Conservation (phyloP, 805 yeast genomes). For the Dipodascus albidus region DNA sequence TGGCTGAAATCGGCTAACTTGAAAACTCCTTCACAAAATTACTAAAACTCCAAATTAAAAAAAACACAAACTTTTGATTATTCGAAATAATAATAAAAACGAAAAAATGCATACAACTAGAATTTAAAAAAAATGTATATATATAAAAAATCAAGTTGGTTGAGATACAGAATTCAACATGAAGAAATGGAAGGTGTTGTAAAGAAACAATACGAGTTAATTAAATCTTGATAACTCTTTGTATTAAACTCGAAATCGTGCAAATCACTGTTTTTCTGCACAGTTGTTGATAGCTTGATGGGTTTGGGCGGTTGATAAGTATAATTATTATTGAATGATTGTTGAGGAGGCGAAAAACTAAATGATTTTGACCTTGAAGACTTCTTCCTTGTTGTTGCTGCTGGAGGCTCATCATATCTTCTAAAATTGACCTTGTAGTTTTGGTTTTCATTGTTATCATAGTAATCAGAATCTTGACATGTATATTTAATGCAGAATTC, state of each 20-base stretch:
- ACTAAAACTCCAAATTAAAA: neutral
- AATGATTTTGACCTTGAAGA: constrained; percentile 15
- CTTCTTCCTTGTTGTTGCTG: constrained; percentile 10
- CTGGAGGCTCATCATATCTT: constrained; percentile 9
- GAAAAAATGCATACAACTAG: neutral
- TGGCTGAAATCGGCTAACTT: too few species aligned
- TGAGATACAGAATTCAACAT: neutral
- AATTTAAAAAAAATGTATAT: constrained; percentile 1
- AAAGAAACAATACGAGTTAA: constrained; percentile 30
- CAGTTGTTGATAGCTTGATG: constrained; percentile 1
- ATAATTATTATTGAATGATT: constrained; percentile 4
- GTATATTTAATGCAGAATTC: constrained; percentile 49
- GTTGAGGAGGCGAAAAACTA: constrained; percentile 11
- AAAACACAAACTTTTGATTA: neutral
- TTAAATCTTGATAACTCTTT: constrained; percentile 25
- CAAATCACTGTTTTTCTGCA: neutral
- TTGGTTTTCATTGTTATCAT: constrained; percentile 62
- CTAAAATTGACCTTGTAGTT: constrained; percentile 48
- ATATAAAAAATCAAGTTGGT: constrained; percentile 3
- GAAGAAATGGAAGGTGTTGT: constrained; percentile 3
- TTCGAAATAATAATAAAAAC: neutral
- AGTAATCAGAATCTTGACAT: constrained; percentile 40
- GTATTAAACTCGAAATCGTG: constrained; percentile 24
- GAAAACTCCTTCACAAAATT: too few species aligned
- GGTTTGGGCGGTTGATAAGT: constrained; percentile 2